A percentile compares a stretch with the other conserved stretches of the same genome.
Evolutionary conservation across 1,139 yeast species (phyloP).

Genomic region (Kluyveromyces sp.): DNA sequence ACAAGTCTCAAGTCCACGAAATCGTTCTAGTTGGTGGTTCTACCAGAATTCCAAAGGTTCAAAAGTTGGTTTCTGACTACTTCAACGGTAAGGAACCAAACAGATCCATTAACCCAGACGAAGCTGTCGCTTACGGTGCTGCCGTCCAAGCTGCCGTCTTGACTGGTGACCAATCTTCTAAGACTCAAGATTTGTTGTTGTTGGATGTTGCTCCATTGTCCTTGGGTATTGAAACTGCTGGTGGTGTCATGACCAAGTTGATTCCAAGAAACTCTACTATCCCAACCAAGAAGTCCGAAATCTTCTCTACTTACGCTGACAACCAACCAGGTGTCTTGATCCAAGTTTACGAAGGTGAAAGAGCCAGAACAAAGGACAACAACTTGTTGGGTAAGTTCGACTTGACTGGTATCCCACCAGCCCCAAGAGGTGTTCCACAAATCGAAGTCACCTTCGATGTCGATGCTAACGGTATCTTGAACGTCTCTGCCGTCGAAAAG

Average conservation of each 20-base stretch:
- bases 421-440: slow-evolving; percentile 95
- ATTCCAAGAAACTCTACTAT: slow-evolving; percentile 88
- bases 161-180: slow-evolving; percentile 62
- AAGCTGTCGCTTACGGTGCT: slow-evolving; percentile 97
- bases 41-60: slow-evolving; percentile 90
- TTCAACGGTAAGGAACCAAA: slow-evolving; percentile 87
- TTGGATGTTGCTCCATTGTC: slow-evolving; percentile 88
- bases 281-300: slow-evolving; percentile 89
- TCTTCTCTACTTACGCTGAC: slow-evolving; percentile 86
- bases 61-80: slow-evolving; percentile 77
- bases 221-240: slow-evolving; percentile 89
- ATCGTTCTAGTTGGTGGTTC: slow-evolving; percentile 90
- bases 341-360: slow-evolving; percentile 91
- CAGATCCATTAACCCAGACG: slow-evolving; percentile 88
- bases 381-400: slow-evolving; percentile 91
- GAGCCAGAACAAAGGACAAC: slow-evolving; percentile 89
- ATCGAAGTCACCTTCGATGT: slow-evolving; percentile 89
- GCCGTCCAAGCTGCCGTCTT: slow-evolving; percentile 96
- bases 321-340: slow-evolving; percentile 92
- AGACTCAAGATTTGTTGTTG: slow-evolving; percentile 75
- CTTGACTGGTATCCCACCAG: slow-evolving; percentile 88
- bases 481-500: slow-evolving; percentile 91
- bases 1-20: slow-evolving; percentile 75
- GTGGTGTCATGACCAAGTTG: slow-evolving; percentile 90
- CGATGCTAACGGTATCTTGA: slow-evolving; percentile 88